A percentile compares a stretch with the other conserved stretches of the same genome.
phyloP scores from a whole-genome alignment of 352 stramenopile genomes.

The Globisporangium cederbergense region DNA sequence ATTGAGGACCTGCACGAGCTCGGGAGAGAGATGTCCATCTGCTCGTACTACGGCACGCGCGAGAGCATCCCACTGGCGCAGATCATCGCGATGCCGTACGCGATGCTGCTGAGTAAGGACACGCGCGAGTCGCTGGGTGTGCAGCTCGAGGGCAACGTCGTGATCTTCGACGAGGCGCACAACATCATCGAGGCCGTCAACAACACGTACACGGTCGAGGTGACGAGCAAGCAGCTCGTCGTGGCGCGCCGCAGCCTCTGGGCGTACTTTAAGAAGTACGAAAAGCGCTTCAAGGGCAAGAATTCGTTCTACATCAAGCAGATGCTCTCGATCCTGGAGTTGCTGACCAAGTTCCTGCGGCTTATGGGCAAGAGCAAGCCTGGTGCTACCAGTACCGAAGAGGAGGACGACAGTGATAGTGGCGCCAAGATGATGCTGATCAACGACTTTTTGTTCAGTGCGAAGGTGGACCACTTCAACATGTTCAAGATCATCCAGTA shows the following conservation, averaged over 20 bases:
- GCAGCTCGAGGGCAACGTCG: constrained; percentile 83
- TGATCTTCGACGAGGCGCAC: constrained; percentile 99
- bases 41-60: constrained; percentile 96
- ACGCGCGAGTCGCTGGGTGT: constrained; percentile 90
- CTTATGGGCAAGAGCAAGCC: constrained; percentile 36
- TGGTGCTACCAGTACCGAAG: neutral
- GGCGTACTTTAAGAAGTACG: constrained; percentile 86
- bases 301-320: constrained; percentile 91
- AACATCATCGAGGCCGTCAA: constrained; percentile 98
- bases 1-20: constrained; percentile 95
- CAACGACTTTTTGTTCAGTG: constrained; percentile 85
- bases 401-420: constrained; percentile 24
- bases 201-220: constrained; percentile 81
- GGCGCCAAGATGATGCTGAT: constrained; percentile 72
- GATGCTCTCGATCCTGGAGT: constrained; percentile 71
- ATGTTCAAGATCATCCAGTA: constrained; percentile 89
- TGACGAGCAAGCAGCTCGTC: constrained; percentile 74
- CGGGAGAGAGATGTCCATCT: constrained; percentile 90
- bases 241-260: constrained; percentile 71
- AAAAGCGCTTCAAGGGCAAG: constrained; percentile 83
- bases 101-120: constrained; percentile 89
- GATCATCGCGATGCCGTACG: constrained; percentile 91
- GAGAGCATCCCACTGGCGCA: constrained; percentile 89
- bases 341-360: constrained; percentile 75
- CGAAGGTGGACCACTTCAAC: constrained; percentile 83